Conservation (phyloP, 371 early-diverging fungal genomes). For the Actinomortierella wolfii region DNA sequence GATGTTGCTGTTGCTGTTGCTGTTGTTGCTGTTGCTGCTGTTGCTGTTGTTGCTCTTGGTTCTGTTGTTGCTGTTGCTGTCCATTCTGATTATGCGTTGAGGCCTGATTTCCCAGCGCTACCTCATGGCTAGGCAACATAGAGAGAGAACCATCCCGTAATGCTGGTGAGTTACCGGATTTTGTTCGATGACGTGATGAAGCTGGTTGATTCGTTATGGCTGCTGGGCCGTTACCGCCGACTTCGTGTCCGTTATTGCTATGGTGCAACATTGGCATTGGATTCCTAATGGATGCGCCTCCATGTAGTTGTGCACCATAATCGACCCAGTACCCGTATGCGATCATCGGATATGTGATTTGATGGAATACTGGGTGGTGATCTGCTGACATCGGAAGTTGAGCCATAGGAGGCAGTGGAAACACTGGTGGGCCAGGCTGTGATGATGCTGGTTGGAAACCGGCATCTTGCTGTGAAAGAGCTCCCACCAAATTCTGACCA, state of each 20-base stretch:
- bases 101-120: neutral
- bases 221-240: too few relatives aligned
- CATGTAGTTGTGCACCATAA: too few relatives aligned
- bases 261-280: too few relatives aligned
- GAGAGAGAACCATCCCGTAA: neutral
- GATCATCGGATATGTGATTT: too few relatives aligned
- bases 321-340: too few relatives aligned
- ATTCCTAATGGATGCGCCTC: too few relatives aligned
- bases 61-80: constrained; percentile 14
- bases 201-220: constrained; percentile 1
- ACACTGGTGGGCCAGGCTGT: constrained; percentile 2
- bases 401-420: neutral
- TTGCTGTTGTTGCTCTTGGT: constrained; percentile 5
- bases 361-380: too few relatives aligned
- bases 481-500: neutral
- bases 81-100: constrained; percentile 7
- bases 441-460: neutral
- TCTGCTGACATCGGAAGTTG: too few relatives aligned
- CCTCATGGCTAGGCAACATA: neutral
- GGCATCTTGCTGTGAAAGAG: neutral
- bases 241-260: too few relatives aligned
- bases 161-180: constrained; percentile 5
- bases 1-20: constrained; percentile 9
- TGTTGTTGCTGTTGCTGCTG: constrained; percentile 17
- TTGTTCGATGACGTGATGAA: constrained; percentile 11